A percentile compares a stretch with the other conserved stretches of the same genome.
These are phyloP conservation scores for Pythium rishiriense DNA, from an alignment of 352 stramenopile genomes.

Conservation along the genomic window DNA sequence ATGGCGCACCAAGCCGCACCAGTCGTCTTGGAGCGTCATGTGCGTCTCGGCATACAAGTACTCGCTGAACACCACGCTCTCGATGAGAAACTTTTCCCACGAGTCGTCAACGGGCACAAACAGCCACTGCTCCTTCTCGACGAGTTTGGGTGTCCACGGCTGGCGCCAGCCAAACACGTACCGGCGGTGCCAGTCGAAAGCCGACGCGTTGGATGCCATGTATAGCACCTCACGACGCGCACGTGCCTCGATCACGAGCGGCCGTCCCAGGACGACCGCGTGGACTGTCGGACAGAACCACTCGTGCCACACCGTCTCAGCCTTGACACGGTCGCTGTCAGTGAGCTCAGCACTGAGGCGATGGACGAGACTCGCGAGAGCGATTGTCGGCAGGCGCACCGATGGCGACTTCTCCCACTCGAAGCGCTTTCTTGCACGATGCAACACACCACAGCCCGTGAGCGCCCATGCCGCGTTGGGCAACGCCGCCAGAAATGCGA, in stretches of 20 bases:
- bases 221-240: conserved; percentile 32
- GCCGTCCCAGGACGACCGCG: conserved; percentile 32
- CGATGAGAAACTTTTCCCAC: conserved; percentile 52
- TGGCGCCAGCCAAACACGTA: conserved; percentile 42
- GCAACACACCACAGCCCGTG: not conserved
- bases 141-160: conserved; percentile 31
- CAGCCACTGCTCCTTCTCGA: conserved; percentile 34
- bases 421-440: not conserved
- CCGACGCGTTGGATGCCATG: conserved; percentile 23
- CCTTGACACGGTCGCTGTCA: conserved; percentile 14
- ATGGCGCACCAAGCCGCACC: conserved; percentile 32
- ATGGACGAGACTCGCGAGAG: conserved; percentile 3
- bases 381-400: not conserved
- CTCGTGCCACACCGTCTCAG: conserved; percentile 18
- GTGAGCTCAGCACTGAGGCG: not conserved
- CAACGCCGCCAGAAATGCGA: not conserved
- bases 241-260: conserved; percentile 27
- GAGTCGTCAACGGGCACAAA: conserved; percentile 8
- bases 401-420: not conserved
- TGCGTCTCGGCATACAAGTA: conserved; percentile 64
- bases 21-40: conserved; percentile 50
- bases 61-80: conserved; percentile 53
- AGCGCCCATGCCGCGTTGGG: conserved; percentile 3
- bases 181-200: conserved; percentile 33
- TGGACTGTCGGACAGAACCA: conserved; percentile 33